phyloP scores from a whole-genome alignment of 2,329 filamentous ascomycete genomes.

The Fusarium irregulare region DNA sequence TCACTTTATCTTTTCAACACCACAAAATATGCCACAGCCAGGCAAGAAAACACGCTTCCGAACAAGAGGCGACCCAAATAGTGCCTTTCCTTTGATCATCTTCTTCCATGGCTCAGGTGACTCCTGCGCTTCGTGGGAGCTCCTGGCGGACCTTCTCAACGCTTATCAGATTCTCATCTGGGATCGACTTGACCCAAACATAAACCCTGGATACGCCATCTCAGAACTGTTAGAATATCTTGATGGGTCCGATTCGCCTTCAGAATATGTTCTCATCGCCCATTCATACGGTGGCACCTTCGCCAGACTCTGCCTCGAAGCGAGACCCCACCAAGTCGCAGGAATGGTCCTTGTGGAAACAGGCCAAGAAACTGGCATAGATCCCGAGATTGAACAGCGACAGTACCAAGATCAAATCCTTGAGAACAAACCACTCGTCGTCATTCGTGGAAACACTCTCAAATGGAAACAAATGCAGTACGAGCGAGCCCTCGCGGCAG shows the following conservation, averaged over 20 bases:
- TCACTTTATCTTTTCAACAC: not conserved
- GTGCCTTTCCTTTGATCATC: conserved; percentile 22
- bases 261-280: conserved; percentile 24
- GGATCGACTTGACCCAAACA: conserved; percentile 15
- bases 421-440: conserved; percentile 25
- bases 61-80: not conserved
- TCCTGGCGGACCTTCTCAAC: conserved; percentile 12
- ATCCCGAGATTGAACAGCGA: conserved; percentile 11
- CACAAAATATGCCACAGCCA: not conserved
- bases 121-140: conserved; percentile 34
- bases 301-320: conserved; percentile 30
- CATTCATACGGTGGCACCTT: conserved; percentile 41
- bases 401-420: conserved; percentile 31
- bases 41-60: not conserved
- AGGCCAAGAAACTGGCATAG: conserved; percentile 37
- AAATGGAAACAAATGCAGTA: conserved; percentile 36
- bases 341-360: conserved; percentile 41
- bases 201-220: conserved; percentile 1
- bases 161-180: conserved; percentile 28
- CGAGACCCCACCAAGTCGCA: conserved; percentile 17
- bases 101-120: conserved; percentile 40
- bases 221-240: conserved; percentile 4
- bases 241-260: fast-evolving
- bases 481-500: conserved; percentile 15
- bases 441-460: conserved; percentile 38